Base-by-base conservation (phyloP, 805 yeast species). In the Saturnispora besseyi region DNA sequence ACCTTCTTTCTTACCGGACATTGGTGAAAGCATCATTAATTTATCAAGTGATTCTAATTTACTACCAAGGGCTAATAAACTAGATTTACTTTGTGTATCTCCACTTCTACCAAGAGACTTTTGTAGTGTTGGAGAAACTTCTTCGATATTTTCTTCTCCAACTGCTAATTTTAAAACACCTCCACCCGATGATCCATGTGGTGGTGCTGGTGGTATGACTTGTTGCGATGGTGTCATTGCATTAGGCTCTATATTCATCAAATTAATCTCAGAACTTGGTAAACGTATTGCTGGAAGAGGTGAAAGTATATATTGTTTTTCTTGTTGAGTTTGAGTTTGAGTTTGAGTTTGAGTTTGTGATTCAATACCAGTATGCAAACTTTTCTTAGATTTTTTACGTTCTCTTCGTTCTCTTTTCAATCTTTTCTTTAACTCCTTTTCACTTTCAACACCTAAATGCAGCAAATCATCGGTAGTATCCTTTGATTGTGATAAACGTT, bases 361-460 rank as follows among this genome's bases (percentile, higher is more conserved):
- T 32, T 42, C 40, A 31, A 44, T 36, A 22, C n/a, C 37, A 55
- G 30, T 57, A 57, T 26, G 57, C 64, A 3, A 53, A 57, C 8
- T 59, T 34, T 36, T 42, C 34, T 38, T 48, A n/a, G 21, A 15
- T n/a, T 28, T 41, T 22, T 47, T 41, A 31, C 42, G 43, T 24
- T 38, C 45, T 49, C 29, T 47, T 42, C 21, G 53, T 48, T 26
- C 43, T 44, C 29, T 59, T 63, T 2, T 59, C 62, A 26, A 51
- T 59, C 22, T 60, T 62, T 10, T 53, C 53, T 13, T 47, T 3
- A 38, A 29, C 7, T 34, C 51, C 18, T 54, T 61, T 21, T 59
- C 60, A 9, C 53, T 55, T 13, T 53, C 56, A 30, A 53, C 61
- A 5, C 59, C 62, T n/a, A 57, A 62, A 9, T 59, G 63, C 31